These are phyloP conservation scores for Fraxinus floribunda DNA, from an alignment of 305 asterid genomes.

Conservation along the genomic window DNA sequence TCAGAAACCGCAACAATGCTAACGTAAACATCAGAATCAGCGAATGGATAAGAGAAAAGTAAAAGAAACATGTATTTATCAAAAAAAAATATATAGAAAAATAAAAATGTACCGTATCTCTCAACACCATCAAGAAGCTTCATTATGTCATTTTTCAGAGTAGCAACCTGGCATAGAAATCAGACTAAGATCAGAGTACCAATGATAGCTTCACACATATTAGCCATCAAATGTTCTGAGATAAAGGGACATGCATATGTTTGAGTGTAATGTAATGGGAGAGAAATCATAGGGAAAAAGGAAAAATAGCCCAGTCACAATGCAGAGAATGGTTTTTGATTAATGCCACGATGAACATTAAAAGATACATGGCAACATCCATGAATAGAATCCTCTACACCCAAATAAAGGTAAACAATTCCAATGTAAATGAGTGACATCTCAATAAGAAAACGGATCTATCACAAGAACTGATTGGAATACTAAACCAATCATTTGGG, in stretches of 20 bases:
- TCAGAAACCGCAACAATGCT: not conserved
- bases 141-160: conserved; percentile 61
- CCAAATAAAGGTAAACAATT: conserved; percentile 13
- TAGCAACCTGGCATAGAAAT: conserved; percentile 53
- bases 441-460: not conserved
- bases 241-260: not conserved
- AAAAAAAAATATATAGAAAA: not conserved
- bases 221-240: conserved; percentile 2
- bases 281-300: not conserved
- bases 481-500: not conserved
- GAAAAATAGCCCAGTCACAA: not conserved
- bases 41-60: not conserved
- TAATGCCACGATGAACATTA: not conserved
- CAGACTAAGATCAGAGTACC: conserved; percentile 28
- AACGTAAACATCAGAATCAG: not conserved
- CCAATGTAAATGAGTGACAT: not conserved
- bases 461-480: conserved; percentile 1
- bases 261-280: conserved; percentile 1
- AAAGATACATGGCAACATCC: conserved; percentile 9
- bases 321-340: not conserved
- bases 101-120: conserved; percentile 59
- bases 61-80: not conserved
- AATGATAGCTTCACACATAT: conserved; percentile 12
- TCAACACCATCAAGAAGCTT: conserved; percentile 88
- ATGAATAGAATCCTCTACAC: conserved; percentile 9